These are phyloP conservation scores for Westerdykella sp. DNA, from an alignment of 2,329 filamentous ascomycete species.

Conservation along the genomic window DNA sequence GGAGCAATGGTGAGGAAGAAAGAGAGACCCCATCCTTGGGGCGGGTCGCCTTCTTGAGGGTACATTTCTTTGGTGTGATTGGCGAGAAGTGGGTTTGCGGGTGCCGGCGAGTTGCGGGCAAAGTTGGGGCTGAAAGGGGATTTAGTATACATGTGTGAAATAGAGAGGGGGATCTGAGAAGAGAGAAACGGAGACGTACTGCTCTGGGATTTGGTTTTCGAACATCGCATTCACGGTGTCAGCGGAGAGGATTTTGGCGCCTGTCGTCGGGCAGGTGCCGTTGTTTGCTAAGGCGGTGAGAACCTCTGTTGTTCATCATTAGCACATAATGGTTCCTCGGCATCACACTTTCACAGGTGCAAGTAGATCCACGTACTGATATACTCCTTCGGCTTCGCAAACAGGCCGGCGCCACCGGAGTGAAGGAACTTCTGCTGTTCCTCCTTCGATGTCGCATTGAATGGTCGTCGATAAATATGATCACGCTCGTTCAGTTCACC, in stretches of 20 bases:
- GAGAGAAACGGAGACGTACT: conserved; percentile 10
- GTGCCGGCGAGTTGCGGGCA: conserved; percentile 41
- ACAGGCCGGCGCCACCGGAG: conserved; percentile 57
- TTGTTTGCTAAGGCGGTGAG: conserved; percentile 59
- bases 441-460: conserved; percentile 41
- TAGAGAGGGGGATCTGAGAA: neutral
- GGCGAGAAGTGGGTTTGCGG: conserved; percentile 46
- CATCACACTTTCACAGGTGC: neutral
- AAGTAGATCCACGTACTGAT: conserved; percentile 39
- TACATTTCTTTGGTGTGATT: conserved; percentile 48
- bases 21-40: conserved; percentile 60
- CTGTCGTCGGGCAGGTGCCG: conserved; percentile 54
- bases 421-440: conserved; percentile 48
- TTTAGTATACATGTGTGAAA: neutral
- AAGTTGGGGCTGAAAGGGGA: conserved; percentile 42
- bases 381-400: conserved; percentile 55
- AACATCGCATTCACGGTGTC: conserved; percentile 60
- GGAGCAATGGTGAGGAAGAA: conserved; percentile 49
- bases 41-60: conserved; percentile 41
- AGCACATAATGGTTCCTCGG: neutral
- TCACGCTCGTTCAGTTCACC: conserved; percentile 39
- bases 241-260: conserved; percentile 48
- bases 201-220: conserved; percentile 53
- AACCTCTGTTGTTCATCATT: conserved; percentile 41
- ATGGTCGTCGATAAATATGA: conserved; percentile 46